Evolutionary conservation across 768 basidiomycete genomes (phyloP), one percentile per base, ranked within the genome.

Genomic region (Chalciporus sphaerocephalus): DNA sequence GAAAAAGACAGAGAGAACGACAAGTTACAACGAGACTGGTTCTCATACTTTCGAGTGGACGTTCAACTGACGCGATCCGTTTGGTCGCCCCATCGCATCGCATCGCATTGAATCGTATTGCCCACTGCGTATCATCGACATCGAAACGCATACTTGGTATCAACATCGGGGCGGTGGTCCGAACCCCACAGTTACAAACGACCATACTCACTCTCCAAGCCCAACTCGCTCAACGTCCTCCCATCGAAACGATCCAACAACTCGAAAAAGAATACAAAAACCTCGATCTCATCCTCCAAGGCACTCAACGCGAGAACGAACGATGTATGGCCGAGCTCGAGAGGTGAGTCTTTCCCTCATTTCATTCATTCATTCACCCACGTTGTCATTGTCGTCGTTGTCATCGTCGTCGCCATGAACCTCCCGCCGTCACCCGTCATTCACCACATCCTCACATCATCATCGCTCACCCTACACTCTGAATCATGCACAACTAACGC

Each of bases 301-400:
- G 88, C 0, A 91, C 89, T 0, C 87, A 90, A 52, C 70, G 87
- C 40, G 90, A 92, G 69, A 92, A 92, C 56, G 88, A 91, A 54
- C 74, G 84, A 39, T 85, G 83, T 51, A 91, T 92, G 89, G 73
- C 78, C 0, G 87, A 90, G 47, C 70, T 89, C 3, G 88, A 91
- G 45, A 73, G 83, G 85, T 83, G 46, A 40, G 71, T 67, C 16
- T 24, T 30, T 6, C 5, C n/a, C 13, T 3, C 8, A 5, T 30
- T 3, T n/a, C 28, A 30, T 30, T 15, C 2, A n/a, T n/a, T n/a
- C n/a, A n/a, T n/a, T n/a, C n/a, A n/a, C n/a, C n/a, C n/a, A n/a
- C n/a, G n/a, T n/a, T n/a, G n/a, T n/a, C n/a, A n/a, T n/a, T n/a
- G n/a, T n/a, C n/a, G n/a, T n/a, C n/a, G n/a, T n/a, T n/a, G n/a